phyloP scores from a whole-genome alignment of 768 basidiomycete species.

The Rhodotorula sphaerocarpa region DNA sequence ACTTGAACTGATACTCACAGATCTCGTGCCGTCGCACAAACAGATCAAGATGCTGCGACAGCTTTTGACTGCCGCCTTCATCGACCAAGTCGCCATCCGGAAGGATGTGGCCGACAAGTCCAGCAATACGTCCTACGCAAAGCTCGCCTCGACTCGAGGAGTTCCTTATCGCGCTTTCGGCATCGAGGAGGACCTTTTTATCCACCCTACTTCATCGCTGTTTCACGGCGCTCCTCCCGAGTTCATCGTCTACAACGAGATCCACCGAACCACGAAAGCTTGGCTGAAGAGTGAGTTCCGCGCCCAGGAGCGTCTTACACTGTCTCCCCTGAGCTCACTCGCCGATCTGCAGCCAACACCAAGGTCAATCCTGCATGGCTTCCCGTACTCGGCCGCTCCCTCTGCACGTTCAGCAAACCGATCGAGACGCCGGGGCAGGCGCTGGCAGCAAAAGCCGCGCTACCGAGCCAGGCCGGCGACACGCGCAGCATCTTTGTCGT shows the following conservation, averaged over 20 bases:
- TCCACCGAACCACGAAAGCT: slow-evolving; percentile 63
- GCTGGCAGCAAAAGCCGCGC: slow-evolving; percentile 15
- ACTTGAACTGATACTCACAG: not conserved
- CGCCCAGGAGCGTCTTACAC: too few species aligned
- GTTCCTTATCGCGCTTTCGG: slow-evolving; percentile 76
- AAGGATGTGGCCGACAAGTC: slow-evolving; percentile 67
- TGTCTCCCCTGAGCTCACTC: not conserved
- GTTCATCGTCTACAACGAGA: slow-evolving; percentile 73
- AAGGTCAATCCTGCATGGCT: slow-evolving; percentile 83
- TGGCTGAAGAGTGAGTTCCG: slow-evolving; percentile 65
- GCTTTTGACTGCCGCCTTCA: slow-evolving; percentile 76
- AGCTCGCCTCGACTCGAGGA: slow-evolving; percentile 66
- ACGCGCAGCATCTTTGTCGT: slow-evolving; percentile 59
- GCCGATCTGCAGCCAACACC: slow-evolving; percentile 57
- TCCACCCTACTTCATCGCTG: slow-evolving; percentile 81
- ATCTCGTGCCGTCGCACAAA: not conserved
- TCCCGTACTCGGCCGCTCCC: slow-evolving; percentile 61
- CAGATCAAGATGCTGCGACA: slow-evolving; percentile 86
- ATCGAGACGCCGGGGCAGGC: slow-evolving; percentile 10
- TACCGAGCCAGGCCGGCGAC: slow-evolving; percentile 38
- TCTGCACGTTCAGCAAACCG: slow-evolving; percentile 61
- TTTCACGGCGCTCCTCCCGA: slow-evolving; percentile 66
- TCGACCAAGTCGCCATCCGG: slow-evolving; percentile 88
- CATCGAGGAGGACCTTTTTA: slow-evolving; percentile 74
- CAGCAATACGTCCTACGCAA: slow-evolving; percentile 46